Conservation (phyloP, 2,329 filamentous ascomycete genomes). For the Leptographium galeiforme region DNA sequence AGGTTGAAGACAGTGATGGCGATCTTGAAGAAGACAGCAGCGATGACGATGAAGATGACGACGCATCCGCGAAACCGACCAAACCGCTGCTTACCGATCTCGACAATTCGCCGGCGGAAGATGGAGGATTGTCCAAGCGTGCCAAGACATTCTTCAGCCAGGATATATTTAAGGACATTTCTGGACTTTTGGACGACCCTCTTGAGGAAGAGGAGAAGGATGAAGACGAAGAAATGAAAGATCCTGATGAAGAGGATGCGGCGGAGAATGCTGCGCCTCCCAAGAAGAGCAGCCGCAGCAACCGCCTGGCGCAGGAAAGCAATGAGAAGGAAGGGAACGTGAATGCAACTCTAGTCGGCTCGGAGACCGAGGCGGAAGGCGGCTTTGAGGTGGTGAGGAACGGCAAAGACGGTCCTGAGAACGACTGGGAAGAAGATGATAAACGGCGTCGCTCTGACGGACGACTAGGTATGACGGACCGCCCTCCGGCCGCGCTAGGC, state of each 20-base stretch:
- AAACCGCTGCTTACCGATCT: conserved; percentile 49
- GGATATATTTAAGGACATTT: conserved; percentile 81
- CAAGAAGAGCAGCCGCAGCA: neutral
- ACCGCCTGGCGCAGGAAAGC: neutral
- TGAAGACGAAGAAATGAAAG: neutral
- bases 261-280: neutral
- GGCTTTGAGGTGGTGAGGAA: conserved; percentile 49
- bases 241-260: neutral
- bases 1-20: conserved; percentile 38
- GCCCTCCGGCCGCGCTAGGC: too few species aligned
- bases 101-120: conserved; percentile 34
- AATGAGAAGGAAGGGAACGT: neutral
- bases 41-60: conserved; percentile 45
- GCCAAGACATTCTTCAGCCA: conserved; percentile 87
- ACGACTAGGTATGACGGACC: conserved; percentile 35
- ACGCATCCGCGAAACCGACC: conserved; percentile 23
- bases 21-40: conserved; percentile 48
- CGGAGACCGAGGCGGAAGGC: conserved; percentile 18
- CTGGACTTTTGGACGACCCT: conserved; percentile 47
- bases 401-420: conserved; percentile 17
- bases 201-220: conserved; percentile 7
- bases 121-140: conserved; percentile 61
- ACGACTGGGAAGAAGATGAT: conserved; percentile 53
- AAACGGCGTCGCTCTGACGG: conserved; percentile 49
- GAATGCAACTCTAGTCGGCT: conserved; percentile 9